phyloP scores from a whole-genome alignment of 202 grass and related monocot species.

The Brachypodium distachyon region DNA sequence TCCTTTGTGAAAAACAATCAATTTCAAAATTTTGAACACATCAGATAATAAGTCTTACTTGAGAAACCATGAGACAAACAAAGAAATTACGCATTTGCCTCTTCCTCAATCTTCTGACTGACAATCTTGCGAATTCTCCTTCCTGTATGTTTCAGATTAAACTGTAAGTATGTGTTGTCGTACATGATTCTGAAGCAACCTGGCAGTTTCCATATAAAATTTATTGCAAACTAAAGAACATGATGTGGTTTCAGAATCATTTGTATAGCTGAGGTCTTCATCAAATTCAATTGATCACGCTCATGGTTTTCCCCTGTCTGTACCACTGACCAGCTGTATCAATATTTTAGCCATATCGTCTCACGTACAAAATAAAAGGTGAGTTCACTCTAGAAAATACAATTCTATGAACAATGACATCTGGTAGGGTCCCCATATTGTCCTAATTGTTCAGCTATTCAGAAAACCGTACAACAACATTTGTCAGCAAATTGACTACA shows the following conservation, averaged over 20 bases:
- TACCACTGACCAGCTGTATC: background rate
- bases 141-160: slow-evolving; percentile 47
- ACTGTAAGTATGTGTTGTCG: background rate
- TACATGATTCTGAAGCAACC: background rate
- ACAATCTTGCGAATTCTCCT: slow-evolving; percentile 66
- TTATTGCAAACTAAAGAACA: background rate
- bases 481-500: background rate
- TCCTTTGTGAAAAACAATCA: background rate
- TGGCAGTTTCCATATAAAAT: background rate
- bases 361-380: background rate
- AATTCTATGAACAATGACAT: background rate
- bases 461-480: slow-evolving; percentile 9
- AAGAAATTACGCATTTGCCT: slow-evolving; percentile 96
- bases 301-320: background rate
- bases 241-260: background rate
- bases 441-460: background rate
- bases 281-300: background rate
- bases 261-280: background rate
- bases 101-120: slow-evolving; percentile 85
- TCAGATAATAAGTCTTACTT: slow-evolving; percentile 47
- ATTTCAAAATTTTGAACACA: background rate
- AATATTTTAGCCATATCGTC: background rate
- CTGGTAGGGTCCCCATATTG: background rate
- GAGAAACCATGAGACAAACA: slow-evolving; percentile 92
- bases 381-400: background rate